Evolutionary conservation across 495 filamentous ascomycete species (phyloP).

Genomic region (Podospora australis): DNA sequence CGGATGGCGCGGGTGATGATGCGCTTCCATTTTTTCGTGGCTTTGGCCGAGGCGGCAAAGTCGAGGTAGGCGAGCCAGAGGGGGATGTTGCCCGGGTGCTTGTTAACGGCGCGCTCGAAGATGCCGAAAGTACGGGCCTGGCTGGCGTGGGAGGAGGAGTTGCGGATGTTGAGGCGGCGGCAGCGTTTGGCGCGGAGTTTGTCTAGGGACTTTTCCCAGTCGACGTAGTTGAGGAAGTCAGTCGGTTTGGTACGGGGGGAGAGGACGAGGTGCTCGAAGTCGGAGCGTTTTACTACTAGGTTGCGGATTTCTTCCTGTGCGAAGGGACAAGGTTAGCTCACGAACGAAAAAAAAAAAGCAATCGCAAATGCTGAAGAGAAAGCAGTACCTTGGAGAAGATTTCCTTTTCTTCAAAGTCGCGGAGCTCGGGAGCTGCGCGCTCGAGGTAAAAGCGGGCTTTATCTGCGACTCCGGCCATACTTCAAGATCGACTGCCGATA

Average conservation of each 20-base stretch:
- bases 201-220: slow-evolving; percentile 90
- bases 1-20: slow-evolving; percentile 72
- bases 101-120: slow-evolving; percentile 78
- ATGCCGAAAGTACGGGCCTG: slow-evolving; percentile 81
- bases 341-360: neutral
- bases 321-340: neutral
- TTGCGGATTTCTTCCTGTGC: slow-evolving; percentile 83
- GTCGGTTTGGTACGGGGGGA: slow-evolving; percentile 64
- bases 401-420: slow-evolving; percentile 78
- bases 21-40: slow-evolving; percentile 70
- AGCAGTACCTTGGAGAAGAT: slow-evolving; percentile 68
- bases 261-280: slow-evolving; percentile 87
- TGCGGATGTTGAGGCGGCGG: slow-evolving; percentile 68
- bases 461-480: slow-evolving; percentile 78
- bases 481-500: slow-evolving; percentile 9
- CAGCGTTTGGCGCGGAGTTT: slow-evolving; percentile 72
- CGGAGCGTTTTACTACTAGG: slow-evolving; percentile 82
- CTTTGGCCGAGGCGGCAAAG: slow-evolving; percentile 68
- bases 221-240: slow-evolving; percentile 79
- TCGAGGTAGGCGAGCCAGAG: slow-evolving; percentile 93
- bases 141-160: slow-evolving; percentile 52
- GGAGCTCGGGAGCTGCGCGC: slow-evolving; percentile 82
- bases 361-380: neutral
- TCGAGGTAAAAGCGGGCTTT: slow-evolving; percentile 94
- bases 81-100: slow-evolving; percentile 72